These are phyloP conservation scores for Mycena galopus DNA, from an alignment of 768 basidiomycete species.

Conservation along the genomic window DNA sequence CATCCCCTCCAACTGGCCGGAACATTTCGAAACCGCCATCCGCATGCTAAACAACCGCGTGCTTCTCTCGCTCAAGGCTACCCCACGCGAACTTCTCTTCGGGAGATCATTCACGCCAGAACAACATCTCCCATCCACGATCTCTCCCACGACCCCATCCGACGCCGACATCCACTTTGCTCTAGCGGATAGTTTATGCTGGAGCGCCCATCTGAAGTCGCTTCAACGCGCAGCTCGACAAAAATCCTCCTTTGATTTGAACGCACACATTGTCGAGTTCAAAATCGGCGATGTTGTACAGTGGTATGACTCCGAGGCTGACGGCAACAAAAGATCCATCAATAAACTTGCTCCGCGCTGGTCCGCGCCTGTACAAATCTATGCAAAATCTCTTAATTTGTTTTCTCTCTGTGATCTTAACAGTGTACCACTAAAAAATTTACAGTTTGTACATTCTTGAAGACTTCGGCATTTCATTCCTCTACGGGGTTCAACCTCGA, in stretches of 20 bases:
- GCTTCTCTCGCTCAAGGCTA: conserved; percentile 33
- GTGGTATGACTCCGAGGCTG: conserved; percentile 30
- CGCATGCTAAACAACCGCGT: conserved; percentile 41
- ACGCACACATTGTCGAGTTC: conserved; percentile 37
- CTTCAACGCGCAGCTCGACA: conserved; percentile 34
- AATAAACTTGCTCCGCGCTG: conserved; percentile 46
- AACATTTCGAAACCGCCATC: conserved; percentile 39
- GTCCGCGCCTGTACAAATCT: conserved; percentile 40
- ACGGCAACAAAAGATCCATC: conserved; percentile 26
- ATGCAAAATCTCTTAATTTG: conserved; percentile 34
- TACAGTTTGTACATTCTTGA: conserved; percentile 30
- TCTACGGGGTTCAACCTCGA: conserved; percentile 35
- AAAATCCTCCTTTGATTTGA: conserved; percentile 40
- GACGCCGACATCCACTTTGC: conserved; percentile 37
- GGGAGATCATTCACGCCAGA: conserved; percentile 43
- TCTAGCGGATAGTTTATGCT: conserved; percentile 38
- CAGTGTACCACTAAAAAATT: conserved; percentile 32
- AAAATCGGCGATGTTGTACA: conserved; percentile 41
- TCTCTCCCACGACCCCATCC: not conserved
- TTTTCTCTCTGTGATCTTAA: conserved; percentile 38
- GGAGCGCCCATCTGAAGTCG: conserved; percentile 32
- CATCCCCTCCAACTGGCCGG: conserved; percentile 41
- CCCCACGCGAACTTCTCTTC: conserved; percentile 48
- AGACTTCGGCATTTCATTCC: conserved; percentile 38
- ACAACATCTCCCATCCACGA: not conserved